Conservation (phyloP, 768 basidiomycete species). For the Kwoniella newhampshirensis region DNA sequence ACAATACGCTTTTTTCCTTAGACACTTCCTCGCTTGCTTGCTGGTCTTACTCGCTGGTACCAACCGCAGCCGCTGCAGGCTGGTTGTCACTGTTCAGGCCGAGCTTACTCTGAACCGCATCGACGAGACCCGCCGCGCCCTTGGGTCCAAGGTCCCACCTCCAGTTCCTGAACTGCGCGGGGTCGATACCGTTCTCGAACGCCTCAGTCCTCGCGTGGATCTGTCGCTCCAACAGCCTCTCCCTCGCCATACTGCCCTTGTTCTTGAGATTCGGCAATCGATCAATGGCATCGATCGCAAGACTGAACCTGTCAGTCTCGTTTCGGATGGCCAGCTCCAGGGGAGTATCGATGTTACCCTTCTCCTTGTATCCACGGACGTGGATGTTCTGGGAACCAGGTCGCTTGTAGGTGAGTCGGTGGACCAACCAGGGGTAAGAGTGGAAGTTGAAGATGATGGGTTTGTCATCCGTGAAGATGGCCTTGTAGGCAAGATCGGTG, state of each 20-base stretch:
- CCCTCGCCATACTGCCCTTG: conserved; percentile 36
- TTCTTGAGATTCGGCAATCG: conserved; percentile 36
- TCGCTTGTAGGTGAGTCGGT: conserved; percentile 44
- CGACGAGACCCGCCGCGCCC: conserved; percentile 15
- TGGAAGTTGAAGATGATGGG: conserved; percentile 77
- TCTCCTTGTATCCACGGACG: conserved; percentile 44
- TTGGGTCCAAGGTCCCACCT: conserved; percentile 33
- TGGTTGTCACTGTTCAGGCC: conserved; percentile 15
- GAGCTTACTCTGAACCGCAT: conserved; percentile 16
- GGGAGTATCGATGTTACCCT: conserved; percentile 49
- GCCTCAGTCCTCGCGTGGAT: conserved; percentile 39
- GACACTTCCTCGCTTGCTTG: background rate
- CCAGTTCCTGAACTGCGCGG: conserved; percentile 32
- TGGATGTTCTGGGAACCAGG: conserved; percentile 32
- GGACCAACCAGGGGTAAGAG: conserved; percentile 58
- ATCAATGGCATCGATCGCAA: conserved; percentile 50
- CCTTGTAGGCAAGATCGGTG: conserved; percentile 31
- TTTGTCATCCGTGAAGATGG: conserved; percentile 48
- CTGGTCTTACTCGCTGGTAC: conserved; percentile 31
- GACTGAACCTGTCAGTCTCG: conserved; percentile 37
- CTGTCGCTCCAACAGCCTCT: conserved; percentile 41
- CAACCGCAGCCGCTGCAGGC: conserved; percentile 26
- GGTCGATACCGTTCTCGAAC: conserved; percentile 48
- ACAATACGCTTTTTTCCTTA: background rate
- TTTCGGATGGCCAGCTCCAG: conserved; percentile 38